Percentiles rank a stretch among this genome's conserved stretches.
These are phyloP conservation scores for Quercus robur DNA, from an alignment of 306 rosid species.

Conservation along the genomic window DNA sequence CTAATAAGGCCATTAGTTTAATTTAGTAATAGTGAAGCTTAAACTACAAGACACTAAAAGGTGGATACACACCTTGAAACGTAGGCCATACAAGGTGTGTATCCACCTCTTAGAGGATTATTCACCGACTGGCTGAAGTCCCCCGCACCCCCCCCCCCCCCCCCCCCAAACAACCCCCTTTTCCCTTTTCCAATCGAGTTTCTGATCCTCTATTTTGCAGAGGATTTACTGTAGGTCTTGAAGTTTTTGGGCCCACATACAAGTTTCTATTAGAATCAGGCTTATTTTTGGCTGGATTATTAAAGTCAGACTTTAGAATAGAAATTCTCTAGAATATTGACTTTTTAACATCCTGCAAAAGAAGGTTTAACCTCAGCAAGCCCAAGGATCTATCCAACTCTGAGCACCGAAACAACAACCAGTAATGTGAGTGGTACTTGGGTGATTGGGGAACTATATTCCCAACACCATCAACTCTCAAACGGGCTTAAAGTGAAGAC, in stretches of 20 bases:
- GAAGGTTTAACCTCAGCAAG: background rate
- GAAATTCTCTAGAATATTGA: background rate
- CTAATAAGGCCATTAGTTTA: background rate
- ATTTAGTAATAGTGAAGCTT: background rate
- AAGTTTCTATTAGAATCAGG: background rate
- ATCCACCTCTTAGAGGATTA: too few relatives aligned
- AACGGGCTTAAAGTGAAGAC: background rate
- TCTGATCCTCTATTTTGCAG: background rate
- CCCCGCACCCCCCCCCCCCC: too few relatives aligned
- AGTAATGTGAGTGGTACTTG: background rate
- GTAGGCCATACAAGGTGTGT: background rate
- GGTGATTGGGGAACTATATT: background rate
- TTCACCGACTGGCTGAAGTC: too few relatives aligned
- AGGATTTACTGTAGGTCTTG: background rate
- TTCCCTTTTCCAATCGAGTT: too few relatives aligned
- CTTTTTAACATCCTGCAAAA: background rate
- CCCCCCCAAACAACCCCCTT: too few relatives aligned
- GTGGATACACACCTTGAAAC: background rate
- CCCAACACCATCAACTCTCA: background rate
- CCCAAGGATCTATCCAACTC: background rate
- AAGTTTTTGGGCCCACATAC: background rate
- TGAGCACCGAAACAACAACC: background rate
- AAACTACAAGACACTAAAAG: background rate
- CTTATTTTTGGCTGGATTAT: background rate
- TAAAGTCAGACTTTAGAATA: background rate